These are phyloP conservation scores for Leccinum longicurvipes DNA, from an alignment of 768 basidiomycete genomes.

Conservation along the genomic window DNA sequence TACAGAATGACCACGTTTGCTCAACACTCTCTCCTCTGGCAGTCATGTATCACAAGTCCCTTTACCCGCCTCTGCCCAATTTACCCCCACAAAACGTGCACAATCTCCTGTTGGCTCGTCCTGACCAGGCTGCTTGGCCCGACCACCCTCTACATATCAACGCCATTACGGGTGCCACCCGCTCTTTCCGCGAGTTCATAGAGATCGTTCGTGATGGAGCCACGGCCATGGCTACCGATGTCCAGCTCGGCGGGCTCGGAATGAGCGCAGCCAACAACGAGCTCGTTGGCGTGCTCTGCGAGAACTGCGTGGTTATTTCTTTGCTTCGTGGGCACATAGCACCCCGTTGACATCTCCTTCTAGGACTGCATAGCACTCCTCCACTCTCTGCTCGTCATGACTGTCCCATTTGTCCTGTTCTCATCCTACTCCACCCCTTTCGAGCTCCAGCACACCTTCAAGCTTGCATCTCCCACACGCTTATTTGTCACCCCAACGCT, in stretches of 20 bases:
- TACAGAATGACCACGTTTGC: neutral
- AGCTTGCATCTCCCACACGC: constrained; percentile 45
- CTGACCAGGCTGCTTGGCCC: constrained; percentile 52
- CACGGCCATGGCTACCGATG: constrained; percentile 51
- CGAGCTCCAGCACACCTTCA: constrained; percentile 52
- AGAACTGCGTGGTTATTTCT: constrained; percentile 57
- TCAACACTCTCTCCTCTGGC: neutral
- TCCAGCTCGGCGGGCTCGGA: constrained; percentile 53
- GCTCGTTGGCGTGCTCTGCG: constrained; percentile 66
- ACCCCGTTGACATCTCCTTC: neutral
- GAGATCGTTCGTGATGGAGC: constrained; percentile 52
- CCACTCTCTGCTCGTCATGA: constrained; percentile 45
- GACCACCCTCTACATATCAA: constrained; percentile 59
- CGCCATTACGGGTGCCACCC: constrained; percentile 43
- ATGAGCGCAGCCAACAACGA: constrained; percentile 46
- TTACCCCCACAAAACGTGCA: constrained; percentile 53
- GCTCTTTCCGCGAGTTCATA: constrained; percentile 47
- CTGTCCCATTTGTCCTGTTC: constrained; percentile 52
- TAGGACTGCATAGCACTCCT: constrained; percentile 57
- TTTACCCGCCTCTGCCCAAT: constrained; percentile 49
- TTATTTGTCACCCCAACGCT: constrained; percentile 51
- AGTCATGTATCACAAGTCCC: constrained; percentile 55
- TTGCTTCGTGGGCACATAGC: neutral
- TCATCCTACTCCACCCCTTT: constrained; percentile 54
- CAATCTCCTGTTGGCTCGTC: constrained; percentile 50